A percentile compares a stretch with the other conserved stretches of the same genome.
These are phyloP conservation scores for Neurospora discreta DNA, from an alignment of 495 filamentous ascomycete species.

Conservation along the genomic window DNA sequence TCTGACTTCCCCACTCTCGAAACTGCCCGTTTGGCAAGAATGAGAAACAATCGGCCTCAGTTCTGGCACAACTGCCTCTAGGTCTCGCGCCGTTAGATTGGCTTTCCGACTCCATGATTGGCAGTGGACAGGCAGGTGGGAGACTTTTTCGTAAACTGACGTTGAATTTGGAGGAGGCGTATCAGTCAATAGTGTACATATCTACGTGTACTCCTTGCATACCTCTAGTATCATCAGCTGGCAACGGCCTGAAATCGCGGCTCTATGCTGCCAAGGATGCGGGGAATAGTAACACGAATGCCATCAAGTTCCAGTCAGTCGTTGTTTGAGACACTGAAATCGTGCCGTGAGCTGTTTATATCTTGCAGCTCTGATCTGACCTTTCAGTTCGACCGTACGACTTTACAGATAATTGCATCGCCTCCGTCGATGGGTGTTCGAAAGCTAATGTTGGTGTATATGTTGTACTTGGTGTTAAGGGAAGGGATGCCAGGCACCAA, in stretches of 20 bases:
- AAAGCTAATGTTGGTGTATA: not conserved
- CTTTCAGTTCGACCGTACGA: not conserved
- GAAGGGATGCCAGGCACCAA: not conserved
- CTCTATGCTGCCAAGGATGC: not conserved
- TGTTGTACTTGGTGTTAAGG: not conserved
- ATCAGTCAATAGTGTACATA: not conserved
- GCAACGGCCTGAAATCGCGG: not conserved
- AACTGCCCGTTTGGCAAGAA: not conserved
- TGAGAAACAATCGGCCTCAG: not conserved
- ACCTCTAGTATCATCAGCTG: not conserved
- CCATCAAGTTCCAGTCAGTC: not conserved
- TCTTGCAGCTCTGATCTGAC: not conserved
- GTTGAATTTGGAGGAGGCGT: not conserved
- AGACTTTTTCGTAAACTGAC: not conserved
- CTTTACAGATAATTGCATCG: not conserved
- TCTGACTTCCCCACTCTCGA: not conserved
- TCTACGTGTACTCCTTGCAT: not conserved
- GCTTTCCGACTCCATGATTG: not conserved
- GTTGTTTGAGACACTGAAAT: not conserved
- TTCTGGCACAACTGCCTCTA: not conserved
- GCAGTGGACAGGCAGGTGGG: not conserved
- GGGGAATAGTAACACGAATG: not conserved
- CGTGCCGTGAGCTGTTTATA: too few species aligned
- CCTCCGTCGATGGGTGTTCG: not conserved
- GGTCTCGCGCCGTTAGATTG: not conserved